phyloP scores from a whole-genome alignment of 1,284 basidiomycete species.

The Agaricales sp. region DNA sequence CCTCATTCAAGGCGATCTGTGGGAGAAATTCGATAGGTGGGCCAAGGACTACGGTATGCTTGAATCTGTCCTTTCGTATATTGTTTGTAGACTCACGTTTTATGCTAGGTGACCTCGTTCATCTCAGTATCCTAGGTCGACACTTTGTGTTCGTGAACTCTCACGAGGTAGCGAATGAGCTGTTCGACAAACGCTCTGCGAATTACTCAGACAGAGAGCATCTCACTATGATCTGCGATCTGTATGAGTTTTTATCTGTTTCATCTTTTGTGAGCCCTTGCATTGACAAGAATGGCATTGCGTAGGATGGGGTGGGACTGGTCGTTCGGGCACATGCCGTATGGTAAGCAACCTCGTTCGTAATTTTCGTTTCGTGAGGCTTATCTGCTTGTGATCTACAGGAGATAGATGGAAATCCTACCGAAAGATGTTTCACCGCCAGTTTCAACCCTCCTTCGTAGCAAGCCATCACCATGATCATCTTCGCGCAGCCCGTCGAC shows the following conservation, averaged over 20 bases:
- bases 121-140: constrained; percentile 29
- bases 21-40: constrained; percentile 21
- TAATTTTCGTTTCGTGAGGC: neutral
- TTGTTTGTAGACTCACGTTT: constrained; percentile 4
- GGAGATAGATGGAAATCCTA: constrained; percentile 27
- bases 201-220: constrained; percentile 29
- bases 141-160: constrained; percentile 34
- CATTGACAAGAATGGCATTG: neutral
- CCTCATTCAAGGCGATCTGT: constrained; percentile 25
- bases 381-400: constrained; percentile 6
- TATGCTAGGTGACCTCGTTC: constrained; percentile 30
- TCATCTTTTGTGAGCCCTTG: neutral
- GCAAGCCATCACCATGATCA: constrained; percentile 21
- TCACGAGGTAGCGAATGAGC: constrained; percentile 26
- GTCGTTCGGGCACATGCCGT: constrained; percentile 27
- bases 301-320: constrained; percentile 28
- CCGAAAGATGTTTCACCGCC: constrained; percentile 24
- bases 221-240: constrained; percentile 13
- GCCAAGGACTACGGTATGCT: constrained; percentile 25
- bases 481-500: constrained; percentile 24
- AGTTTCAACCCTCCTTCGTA: constrained; percentile 18
- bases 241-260: constrained; percentile 10
- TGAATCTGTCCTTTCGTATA: neutral
- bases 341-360: constrained; percentile 16
- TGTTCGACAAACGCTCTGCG: constrained; percentile 33